Evolutionary conservation across 1,139 yeast genomes (phyloP).

Genomic region (Yamadazyma atmosphaerica): DNA sequence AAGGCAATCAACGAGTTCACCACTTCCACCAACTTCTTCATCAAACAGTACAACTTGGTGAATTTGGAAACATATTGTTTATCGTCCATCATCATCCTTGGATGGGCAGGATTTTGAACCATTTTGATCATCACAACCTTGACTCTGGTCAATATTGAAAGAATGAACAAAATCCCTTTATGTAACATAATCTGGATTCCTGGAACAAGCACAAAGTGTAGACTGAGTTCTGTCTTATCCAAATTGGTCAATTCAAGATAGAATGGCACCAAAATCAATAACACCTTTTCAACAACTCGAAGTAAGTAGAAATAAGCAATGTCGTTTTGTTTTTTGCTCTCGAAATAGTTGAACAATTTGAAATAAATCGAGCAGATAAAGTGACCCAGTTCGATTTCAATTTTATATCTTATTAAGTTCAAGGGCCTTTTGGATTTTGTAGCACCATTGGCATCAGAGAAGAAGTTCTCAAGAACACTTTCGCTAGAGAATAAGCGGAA

Average conservation of each 20-base stretch:
- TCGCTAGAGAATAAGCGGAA: constrained; percentile 8
- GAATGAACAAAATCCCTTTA: constrained; percentile 26
- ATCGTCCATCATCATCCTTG: constrained; percentile 7
- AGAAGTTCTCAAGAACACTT: not conserved
- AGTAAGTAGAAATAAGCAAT: constrained; percentile 33
- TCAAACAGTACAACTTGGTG: no score
- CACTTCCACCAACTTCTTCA: constrained; percentile 9
- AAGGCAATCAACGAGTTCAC: constrained; percentile 10
- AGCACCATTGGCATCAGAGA: not conserved
- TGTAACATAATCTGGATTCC: constrained; percentile 32
- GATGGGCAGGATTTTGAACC: constrained; percentile 9
- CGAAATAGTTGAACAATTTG: constrained; percentile 36
- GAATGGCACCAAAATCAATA: constrained; percentile 32
- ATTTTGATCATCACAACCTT: constrained; percentile 8
- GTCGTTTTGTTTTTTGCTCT: constrained; percentile 22
- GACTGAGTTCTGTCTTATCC: constrained; percentile 24
- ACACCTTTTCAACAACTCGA: constrained; percentile 26
- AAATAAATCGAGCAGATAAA: constrained; percentile 29
- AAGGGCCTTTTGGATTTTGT: not conserved
- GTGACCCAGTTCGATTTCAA: constrained; percentile 31
- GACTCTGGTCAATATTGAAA: constrained; percentile 19
- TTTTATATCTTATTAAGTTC: constrained; percentile 15
- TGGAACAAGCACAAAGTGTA: constrained; percentile 40
- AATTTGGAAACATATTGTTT: constrained; percentile 8
- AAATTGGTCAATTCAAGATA: constrained; percentile 24